Base-by-base conservation (phyloP, 371 early-diverging fungal species). In the Umbelopsis sp. region DNA sequence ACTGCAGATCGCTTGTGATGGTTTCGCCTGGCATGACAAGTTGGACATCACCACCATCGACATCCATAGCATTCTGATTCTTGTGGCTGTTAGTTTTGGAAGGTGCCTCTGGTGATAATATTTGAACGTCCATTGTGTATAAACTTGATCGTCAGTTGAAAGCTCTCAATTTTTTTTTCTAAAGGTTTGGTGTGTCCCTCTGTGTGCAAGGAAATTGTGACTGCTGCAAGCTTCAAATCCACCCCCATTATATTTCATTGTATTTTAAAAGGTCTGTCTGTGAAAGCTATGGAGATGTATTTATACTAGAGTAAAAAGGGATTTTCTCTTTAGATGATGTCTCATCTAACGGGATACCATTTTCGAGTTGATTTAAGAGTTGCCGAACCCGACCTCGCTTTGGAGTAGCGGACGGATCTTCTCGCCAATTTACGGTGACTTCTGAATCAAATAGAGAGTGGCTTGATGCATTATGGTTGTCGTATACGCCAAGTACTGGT, bases 1-100 rank as follows among this genome's bases (percentile, higher is more conserved):
- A 96, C 68, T 89, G 88, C 12, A 92, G 74, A 78, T 96, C 96
- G 18, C 79, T 75, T 8, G 96, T 95, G 53, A 97, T 89, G 16
- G 86, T 82, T 72, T 95, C 92, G 74, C 96, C 98, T 4, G 97
- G 96, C 44, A 93, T 94, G 12, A 97, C 94, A 35, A 96, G 72
- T 69, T 87, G 81, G 66, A 41, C 70, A 44, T 67, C 72, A 38
- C 74, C 76, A 18, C 72, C 76, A 32, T 86, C 86, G 14, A 79
- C 62, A 51, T 88, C 83, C 79, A 86, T 80, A 41, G 75, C 74
- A 38, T 74, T 74, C 3, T 67, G 71, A 29, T 45, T 68, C 35
- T 76, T 72, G 32, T 67, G 25, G 25, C 62, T 70, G 44, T 29
- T 64, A 2, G 38, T 12, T 63, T 24, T 52, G 18, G 46, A 20